phyloP scores from a whole-genome alignment of 2,329 filamentous ascomycete genomes.

The Trichocomaceae sp. region DNA sequence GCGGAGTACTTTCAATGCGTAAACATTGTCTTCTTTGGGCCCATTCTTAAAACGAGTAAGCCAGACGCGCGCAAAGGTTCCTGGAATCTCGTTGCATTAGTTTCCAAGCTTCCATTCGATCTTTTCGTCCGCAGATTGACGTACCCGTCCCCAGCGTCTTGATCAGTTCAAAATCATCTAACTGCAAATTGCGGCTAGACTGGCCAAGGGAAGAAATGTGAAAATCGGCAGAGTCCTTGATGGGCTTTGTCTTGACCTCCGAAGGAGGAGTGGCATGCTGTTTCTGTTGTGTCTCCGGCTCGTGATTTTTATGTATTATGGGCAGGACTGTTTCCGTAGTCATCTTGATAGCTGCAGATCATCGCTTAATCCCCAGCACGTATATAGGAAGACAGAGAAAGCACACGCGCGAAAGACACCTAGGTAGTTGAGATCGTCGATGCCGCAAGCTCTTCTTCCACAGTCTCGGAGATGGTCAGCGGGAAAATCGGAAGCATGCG shows the following conservation, averaged over 20 bases:
- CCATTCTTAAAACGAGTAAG: slow-evolving; percentile 38
- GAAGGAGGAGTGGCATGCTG: slow-evolving; percentile 24
- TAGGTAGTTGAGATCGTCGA: not conserved
- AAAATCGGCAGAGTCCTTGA: not conserved
- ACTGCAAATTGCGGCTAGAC: slow-evolving; percentile 22
- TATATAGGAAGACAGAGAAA: not conserved
- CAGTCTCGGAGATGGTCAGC: not conserved
- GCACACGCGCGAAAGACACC: too few relatives aligned
- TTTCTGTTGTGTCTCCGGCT: slow-evolving; percentile 28
- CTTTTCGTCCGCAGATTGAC: slow-evolving; percentile 4
- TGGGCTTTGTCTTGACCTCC: slow-evolving; percentile 8
- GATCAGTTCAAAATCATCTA: slow-evolving; percentile 42
- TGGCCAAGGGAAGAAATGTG: slow-evolving; percentile 16
- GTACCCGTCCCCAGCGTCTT: slow-evolving; percentile 46
- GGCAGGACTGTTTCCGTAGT: slow-evolving; percentile 35
- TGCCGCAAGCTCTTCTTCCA: not conserved
- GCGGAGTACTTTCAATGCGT: slow-evolving; percentile 45
- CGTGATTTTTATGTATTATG: slow-evolving; percentile 22
- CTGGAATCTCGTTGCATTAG: slow-evolving; percentile 20
- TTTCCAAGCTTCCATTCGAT: not conserved
- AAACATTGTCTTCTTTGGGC: slow-evolving; percentile 27
- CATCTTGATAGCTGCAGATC: slow-evolving; percentile 31
- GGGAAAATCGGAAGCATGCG: not conserved
- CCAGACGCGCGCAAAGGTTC: slow-evolving; percentile 48
- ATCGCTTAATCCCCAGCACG: slow-evolving; percentile 23